Percentiles rank a stretch among this genome's conserved stretches.
phyloP scores from a whole-genome alignment of 345 rosid genomes.

The Aegle marmelos region DNA sequence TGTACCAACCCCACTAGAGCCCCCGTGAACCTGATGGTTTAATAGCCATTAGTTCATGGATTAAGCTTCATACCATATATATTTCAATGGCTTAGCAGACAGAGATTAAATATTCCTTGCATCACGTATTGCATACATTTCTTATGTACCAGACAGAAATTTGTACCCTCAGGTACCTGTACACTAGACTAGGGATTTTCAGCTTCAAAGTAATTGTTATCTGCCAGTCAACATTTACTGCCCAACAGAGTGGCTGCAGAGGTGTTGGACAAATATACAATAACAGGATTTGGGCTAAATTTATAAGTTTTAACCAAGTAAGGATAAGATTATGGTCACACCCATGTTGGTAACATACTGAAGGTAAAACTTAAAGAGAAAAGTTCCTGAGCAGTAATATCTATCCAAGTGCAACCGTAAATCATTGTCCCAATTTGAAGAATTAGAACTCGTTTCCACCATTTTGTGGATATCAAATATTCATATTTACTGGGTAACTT shows the following conservation, averaged over 20 bases:
- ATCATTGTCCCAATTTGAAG: background rate
- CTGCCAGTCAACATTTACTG: background rate
- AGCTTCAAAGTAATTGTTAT: background rate
- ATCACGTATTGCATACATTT: background rate
- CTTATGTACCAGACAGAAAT: background rate
- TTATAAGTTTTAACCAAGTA: background rate
- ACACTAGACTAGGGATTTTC: background rate
- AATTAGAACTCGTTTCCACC: background rate
- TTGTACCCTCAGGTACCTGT: background rate
- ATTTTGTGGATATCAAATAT: background rate
- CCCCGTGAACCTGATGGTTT: conserved; percentile 75
- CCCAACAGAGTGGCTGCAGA: background rate
- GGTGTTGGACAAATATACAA: background rate
- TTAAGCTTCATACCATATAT: background rate
- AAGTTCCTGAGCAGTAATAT: background rate
- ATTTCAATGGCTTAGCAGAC: background rate
- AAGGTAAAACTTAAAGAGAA: background rate
- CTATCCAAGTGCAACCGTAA: background rate
- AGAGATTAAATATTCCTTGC: background rate
- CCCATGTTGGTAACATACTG: background rate
- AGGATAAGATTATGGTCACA: too few relatives aligned
- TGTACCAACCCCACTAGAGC: conserved; percentile 93
- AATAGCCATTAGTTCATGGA: conserved; percentile 10
- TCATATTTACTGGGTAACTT: background rate
- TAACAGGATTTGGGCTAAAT: background rate